phyloP scores from a whole-genome alignment of 306 rosid genomes.

The Leucaena leucocephala region DNA sequence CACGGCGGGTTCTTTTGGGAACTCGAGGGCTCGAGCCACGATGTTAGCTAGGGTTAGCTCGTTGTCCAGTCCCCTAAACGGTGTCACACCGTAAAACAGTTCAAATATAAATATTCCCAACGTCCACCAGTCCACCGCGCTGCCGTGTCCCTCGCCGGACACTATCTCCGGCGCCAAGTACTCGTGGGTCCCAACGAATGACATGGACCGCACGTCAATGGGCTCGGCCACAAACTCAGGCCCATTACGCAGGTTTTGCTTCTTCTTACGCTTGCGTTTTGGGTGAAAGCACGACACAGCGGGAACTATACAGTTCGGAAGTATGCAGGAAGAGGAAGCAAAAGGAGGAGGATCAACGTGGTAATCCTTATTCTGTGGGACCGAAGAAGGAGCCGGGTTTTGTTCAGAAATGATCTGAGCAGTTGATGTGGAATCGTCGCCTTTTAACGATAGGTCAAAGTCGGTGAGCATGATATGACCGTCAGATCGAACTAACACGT shows the following conservation, averaged over 20 bases:
- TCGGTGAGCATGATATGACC: conserved; percentile 89
- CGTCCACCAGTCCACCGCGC: conserved; percentile 70
- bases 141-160: conserved; percentile 62
- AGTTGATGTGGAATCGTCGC: conserved; percentile 50
- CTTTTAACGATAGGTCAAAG: conserved; percentile 61
- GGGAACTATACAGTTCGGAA: conserved; percentile 62
- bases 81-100: conserved; percentile 56
- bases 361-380: conserved; percentile 39
- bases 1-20: conserved; percentile 58
- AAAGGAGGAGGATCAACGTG: conserved; percentile 39
- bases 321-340: conserved; percentile 55
- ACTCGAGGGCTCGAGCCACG: conserved; percentile 69
- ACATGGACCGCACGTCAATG: conserved; percentile 58
- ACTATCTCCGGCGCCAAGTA: conserved; percentile 68
- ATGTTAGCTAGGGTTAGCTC: conserved; percentile 61
- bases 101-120: conserved; percentile 61
- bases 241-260: conserved; percentile 42
- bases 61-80: conserved; percentile 56
- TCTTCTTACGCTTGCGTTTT: conserved; percentile 64
- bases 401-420: conserved; percentile 50
- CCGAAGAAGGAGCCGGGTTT: conserved; percentile 39
- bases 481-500: conserved; percentile 74
- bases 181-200: conserved; percentile 69
- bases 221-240: conserved; percentile 67
- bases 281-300: conserved; percentile 61